Evolutionary conservation across 139 green algal genomes (phyloP), one percentile per base, ranked within the genome.

Genomic region (Chlamydomonas asymmetrica): DNA sequence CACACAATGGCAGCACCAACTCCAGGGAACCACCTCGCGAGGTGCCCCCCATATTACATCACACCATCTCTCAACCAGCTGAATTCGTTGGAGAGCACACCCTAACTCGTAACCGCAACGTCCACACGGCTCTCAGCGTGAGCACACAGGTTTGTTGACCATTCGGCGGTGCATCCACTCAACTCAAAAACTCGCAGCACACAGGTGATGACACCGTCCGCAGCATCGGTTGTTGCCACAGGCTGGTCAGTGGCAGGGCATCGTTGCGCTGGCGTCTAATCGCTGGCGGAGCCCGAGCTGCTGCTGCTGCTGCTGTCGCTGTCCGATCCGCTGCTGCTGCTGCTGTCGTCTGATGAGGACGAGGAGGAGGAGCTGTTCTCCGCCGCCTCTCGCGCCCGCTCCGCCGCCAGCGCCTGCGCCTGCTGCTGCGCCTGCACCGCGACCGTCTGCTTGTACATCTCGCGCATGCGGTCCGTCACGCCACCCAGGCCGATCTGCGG

Each of bases 401-500:
- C 49, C 38, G 31, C 35, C 57, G 49, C 69, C 69, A 76, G 45
- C 38, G 73, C 29, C 37, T 41, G 56, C 31, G 63, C 48, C 75
- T 83, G 73, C 64, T 52, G 59, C 73, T 73, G 41, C 16, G 80
- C 75, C 59, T 81, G 49, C 2, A 83, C 77, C 57, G 81, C 81
- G 0, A 85, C 84, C 63, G 91, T 82, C 43, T 90, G 81, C 35
- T 85, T 85, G 57, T 90, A 87, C 18, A 74, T 29, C 63, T 94
- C 93, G 50, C 96, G 92, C 89, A 97, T 91, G 56, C 71, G 66
- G 75, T 98, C 96, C 3, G 97, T 99, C 25, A 99, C 84, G 49
- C 93, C 94, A 29, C 96, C 96, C 66, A 99, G 91, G 34, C 96
- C 96, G 78, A 99, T 99, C n/a, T n/a, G n/a, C n/a, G n/a, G n/a